These are phyloP conservation scores for Phycomyces blakesleeanus DNA, from an alignment of 192 early-diverging fungal species.

Conservation along the genomic window DNA sequence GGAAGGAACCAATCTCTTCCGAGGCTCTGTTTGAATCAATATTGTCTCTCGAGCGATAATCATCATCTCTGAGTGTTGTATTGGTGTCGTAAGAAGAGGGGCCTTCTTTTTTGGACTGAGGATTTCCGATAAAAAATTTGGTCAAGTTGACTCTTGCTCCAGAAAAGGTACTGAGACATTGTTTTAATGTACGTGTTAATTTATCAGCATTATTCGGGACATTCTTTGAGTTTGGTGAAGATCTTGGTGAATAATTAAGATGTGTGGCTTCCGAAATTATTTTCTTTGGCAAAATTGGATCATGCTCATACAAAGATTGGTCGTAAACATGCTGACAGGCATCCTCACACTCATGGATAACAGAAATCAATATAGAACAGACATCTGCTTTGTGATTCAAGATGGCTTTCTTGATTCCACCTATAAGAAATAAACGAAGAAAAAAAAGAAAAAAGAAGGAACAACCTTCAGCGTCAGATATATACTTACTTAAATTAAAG, in stretches of 20 bases:
- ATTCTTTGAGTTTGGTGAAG: too few species aligned
- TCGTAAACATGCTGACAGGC: constrained; percentile 4
- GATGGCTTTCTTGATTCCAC: constrained; percentile 11
- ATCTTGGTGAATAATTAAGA: too few species aligned
- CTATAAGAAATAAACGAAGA: constrained; percentile 5
- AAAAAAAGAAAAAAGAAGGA: constrained; percentile 6
- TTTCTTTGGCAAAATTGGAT: too few species aligned
- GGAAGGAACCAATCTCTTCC: too few species aligned
- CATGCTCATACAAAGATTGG: background rate
- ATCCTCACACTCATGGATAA: constrained; percentile 17
- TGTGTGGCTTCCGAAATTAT: too few species aligned
- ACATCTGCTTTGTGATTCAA: constrained; percentile 9
- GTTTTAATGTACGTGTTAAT: background rate
- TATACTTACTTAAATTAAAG: too few species aligned
- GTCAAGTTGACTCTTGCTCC: background rate
- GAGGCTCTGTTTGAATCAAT: too few species aligned
- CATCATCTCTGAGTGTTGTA: too few species aligned
- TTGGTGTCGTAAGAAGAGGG: too few species aligned
- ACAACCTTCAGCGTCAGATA: background rate
- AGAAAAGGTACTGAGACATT: background rate
- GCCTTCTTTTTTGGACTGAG: background rate
- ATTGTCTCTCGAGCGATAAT: too few species aligned
- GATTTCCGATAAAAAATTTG: background rate
- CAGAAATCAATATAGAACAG: constrained; percentile 1
- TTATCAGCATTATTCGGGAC: background rate